These are phyloP conservation scores for Bryopsis sp. DNA, from an alignment of 139 green algal species.

Conservation along the genomic window DNA sequence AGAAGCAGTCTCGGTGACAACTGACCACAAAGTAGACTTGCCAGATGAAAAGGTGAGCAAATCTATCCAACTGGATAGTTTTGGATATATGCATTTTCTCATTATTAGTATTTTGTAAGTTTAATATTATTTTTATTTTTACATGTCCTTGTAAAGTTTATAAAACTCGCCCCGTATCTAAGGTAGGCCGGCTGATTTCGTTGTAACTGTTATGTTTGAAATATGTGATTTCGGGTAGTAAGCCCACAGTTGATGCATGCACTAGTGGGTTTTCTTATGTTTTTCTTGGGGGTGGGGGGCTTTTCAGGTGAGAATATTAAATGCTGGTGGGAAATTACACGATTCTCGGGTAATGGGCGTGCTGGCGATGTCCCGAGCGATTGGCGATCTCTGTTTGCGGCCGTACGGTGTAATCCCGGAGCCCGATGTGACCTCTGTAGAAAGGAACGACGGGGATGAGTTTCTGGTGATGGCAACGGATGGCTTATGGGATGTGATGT, in stretches of 20 bases:
- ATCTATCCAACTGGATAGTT: too few relatives aligned
- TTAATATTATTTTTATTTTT: too few relatives aligned
- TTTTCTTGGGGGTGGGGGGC: background rate
- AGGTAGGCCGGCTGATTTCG: background rate
- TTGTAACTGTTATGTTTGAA: background rate
- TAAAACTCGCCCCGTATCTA: too few relatives aligned
- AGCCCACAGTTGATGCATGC: background rate
- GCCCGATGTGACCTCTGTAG: conserved; percentile 27
- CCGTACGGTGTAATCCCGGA: conserved; percentile 34
- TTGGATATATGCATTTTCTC: too few relatives aligned
- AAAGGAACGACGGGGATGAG: conserved; percentile 30
- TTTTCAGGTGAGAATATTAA: conserved; percentile 29
- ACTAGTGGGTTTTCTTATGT: background rate
- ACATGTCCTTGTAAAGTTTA: too few relatives aligned
- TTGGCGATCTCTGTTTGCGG: conserved; percentile 43
- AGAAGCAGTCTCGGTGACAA: conserved; percentile 46
- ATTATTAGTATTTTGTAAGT: too few relatives aligned
- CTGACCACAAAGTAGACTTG: conserved; percentile 49
- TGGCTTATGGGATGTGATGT: conserved; percentile 40
- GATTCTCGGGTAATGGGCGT: conserved; percentile 54
- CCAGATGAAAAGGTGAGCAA: conserved; percentile 32
- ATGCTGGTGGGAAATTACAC: conserved; percentile 44
- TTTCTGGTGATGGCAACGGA: conserved; percentile 46
- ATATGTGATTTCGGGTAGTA: background rate
- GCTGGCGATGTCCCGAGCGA: conserved; percentile 53